Base-by-base conservation (phyloP, 2,329 filamentous ascomycete genomes). In the Penicillium thymicola region DNA sequence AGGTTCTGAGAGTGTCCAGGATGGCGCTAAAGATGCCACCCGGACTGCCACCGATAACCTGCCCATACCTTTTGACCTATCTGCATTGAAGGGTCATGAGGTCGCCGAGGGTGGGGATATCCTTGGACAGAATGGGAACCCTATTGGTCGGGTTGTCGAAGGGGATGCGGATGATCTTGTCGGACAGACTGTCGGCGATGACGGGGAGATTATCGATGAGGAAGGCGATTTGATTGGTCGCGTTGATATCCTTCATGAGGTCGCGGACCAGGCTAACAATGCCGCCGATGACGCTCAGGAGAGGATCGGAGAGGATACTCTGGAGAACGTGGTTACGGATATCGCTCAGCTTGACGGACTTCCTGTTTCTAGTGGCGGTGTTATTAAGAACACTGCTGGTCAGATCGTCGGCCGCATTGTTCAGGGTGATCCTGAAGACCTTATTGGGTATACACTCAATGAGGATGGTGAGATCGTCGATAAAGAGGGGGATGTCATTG, bases 341-440 rank as follows among this genome's bases (percentile, higher is more conserved):
- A 40, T 75, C 10, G 65, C 68, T 16, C 67, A 73, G 45, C 66
- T 76, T 13, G 67, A 73, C 16, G 74, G 72, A 10, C 62, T 75
- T 4, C 66, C 73, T 44, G 81, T 84, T 27, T 74, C 81, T 42
- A 79, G 81, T 49, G 81, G 83, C 27, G 83, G 83, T 34, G 70
- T 78, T 32, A 78, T 85, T 61, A 73, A 79, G 62, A 78, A 83
- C 41, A 63, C 71, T 23, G 67, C 72, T 47, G 76, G 74, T 30
- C 70, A 76, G 37, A 62, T 67, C 27, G 60, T 77, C 5, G 76
- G 74, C 27, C 67, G 69, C 28, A 68, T 77, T 37, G 70, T 72
- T n/a, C 75, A 76, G 56, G 75, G 75, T 28, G 72, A 76, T 21
- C 70, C 74, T 0, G 68, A 71, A 57, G 74, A 76, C 43, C 65